phyloP scores from a whole-genome alignment of 768 basidiomycete species.

The Russula abietina region DNA sequence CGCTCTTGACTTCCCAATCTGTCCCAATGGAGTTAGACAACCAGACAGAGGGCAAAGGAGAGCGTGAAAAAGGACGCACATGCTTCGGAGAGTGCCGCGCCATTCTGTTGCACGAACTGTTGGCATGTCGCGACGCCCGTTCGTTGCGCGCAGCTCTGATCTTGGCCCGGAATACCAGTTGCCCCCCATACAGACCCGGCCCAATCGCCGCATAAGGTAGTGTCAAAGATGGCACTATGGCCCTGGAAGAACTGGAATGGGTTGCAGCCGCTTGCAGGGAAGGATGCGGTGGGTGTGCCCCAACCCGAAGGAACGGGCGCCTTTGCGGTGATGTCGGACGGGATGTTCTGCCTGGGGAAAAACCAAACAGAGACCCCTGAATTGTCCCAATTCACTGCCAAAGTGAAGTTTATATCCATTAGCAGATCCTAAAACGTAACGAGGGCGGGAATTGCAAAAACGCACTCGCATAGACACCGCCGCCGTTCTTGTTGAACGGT shows the following conservation, averaged over 20 bases:
- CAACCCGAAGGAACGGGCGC: slow-evolving; percentile 65
- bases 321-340: slow-evolving; percentile 64
- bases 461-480: slow-evolving; percentile 88
- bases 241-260: slow-evolving; percentile 74
- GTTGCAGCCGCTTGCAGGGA: slow-evolving; percentile 69
- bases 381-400: slow-evolving; percentile 66
- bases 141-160: slow-evolving; percentile 73
- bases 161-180: slow-evolving; percentile 76
- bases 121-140: slow-evolving; percentile 81
- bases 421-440: neutral
- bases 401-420: slow-evolving; percentile 22
- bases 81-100: slow-evolving; percentile 64
- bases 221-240: slow-evolving; percentile 78
- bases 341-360: slow-evolving; percentile 70
- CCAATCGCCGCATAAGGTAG: slow-evolving; percentile 90
- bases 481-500: slow-evolving; percentile 78
- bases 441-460: slow-evolving; percentile 34
- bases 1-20: slow-evolving; percentile 81
- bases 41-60: neutral
- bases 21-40: slow-evolving; percentile 15
- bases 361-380: slow-evolving; percentile 75
- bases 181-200: slow-evolving; percentile 71
- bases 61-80: slow-evolving; percentile 47
- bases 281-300: slow-evolving; percentile 73
- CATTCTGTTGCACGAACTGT: slow-evolving; percentile 67